Conservation (phyloP, 306 rosid species). For the Hippophae gyantsensis region DNA sequence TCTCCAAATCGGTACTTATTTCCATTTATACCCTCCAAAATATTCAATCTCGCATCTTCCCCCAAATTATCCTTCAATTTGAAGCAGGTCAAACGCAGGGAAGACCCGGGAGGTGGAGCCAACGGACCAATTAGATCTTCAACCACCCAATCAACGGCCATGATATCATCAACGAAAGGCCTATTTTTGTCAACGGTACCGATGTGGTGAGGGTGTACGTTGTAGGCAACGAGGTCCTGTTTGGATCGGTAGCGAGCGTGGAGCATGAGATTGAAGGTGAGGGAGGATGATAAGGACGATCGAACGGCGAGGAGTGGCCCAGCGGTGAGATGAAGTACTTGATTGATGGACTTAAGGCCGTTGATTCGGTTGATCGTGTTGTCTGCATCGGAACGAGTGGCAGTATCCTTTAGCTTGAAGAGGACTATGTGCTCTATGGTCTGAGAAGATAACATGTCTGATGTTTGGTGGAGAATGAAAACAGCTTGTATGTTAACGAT, state of each 20-base stretch:
- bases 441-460: neutral
- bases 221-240: conserved; percentile 37
- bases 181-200: conserved; percentile 32
- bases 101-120: too few species aligned
- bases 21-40: conserved; percentile 33
- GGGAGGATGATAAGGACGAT: conserved; percentile 26
- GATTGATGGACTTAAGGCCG: conserved; percentile 34
- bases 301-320: conserved; percentile 48
- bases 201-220: conserved; percentile 42
- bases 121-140: too few species aligned
- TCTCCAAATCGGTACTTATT: conserved; percentile 23
- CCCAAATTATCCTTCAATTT: too few species aligned
- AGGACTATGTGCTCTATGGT: conserved; percentile 12
- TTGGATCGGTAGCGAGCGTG: conserved; percentile 57
- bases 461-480: too few species aligned
- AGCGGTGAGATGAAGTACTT: conserved; percentile 18
- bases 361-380: conserved; percentile 31
- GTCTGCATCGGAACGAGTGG: conserved; percentile 40
- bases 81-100: too few species aligned
- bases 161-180: neutral
- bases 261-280: conserved; percentile 56
- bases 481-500: too few species aligned
- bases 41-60: conserved; percentile 17
- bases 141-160: too few species aligned
- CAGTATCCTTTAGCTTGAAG: conserved; percentile 57